Base-by-base conservation (phyloP, 2,329 filamentous ascomycete genomes). In the Aspergillus caelatus region DNA sequence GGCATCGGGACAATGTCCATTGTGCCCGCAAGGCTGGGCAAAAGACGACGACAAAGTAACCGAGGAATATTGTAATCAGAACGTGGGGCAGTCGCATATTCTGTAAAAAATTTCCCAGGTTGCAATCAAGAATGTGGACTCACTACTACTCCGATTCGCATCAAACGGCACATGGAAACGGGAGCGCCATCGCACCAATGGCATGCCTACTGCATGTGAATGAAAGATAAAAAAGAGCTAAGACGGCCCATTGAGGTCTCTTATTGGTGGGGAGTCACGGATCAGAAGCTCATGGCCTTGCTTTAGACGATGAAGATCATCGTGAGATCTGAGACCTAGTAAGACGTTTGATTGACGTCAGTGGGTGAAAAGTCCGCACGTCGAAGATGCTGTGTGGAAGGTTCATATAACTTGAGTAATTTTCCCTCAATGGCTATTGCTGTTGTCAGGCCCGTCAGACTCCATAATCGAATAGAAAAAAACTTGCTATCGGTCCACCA, bases 271-370 rank as follows among this genome's bases (percentile, higher is more conserved):
- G 28, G 21, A 54, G 7, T n/a, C 30, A 23, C 23, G 10, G 28
- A 32, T 53, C 28, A 10, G 32, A 54, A 19, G 52, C 16, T 36
- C n/a, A 34, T 36, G 21, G 21, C 52, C 52, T 54, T 54, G 52
- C 52, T 54, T 54, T 21, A 8, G 52, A 36, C 30, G 30, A 54
- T 48, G 46, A 46, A 53, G 48, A 62, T 55, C 60, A 39, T 54
- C 57, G 55, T 30, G 43, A n/a, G 32, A 58, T 62, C 21, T 34
- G 46, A 34, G 16, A 14, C 32, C 32, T 10, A 8, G 21, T n/a
- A 57, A 63, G 62, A 60, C 62, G 62, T 63, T 30, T 45, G 53
- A 41, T 63, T 65, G 63, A 65, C 60, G 63, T 65, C 60, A 62
- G 57, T 61, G 59, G 53, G 57, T 52, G 60, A 55, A 28, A 56